These are phyloP conservation scores for Pelargonium australe DNA, from an alignment of 441 rosid species.

Conservation along the genomic window DNA sequence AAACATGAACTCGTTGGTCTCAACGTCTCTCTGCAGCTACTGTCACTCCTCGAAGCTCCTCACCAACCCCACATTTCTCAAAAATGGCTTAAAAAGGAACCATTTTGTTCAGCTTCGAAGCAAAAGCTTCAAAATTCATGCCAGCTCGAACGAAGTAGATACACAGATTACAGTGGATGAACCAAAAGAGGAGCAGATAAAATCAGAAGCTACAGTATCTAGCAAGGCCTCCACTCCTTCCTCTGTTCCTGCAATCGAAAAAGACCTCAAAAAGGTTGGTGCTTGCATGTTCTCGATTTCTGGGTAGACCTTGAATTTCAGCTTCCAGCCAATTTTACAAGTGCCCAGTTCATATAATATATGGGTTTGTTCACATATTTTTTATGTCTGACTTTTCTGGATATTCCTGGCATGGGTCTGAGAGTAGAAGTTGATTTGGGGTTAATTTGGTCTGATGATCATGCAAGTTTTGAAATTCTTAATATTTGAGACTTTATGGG, in stretches of 20 bases:
- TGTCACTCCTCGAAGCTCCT: slow-evolving; percentile 24
- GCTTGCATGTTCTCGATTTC: background rate
- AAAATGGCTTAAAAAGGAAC: slow-evolving; percentile 5
- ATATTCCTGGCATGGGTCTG: no score
- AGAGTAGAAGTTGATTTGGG: no score
- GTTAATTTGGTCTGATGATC: background rate
- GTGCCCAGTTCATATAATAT: slow-evolving; percentile 2
- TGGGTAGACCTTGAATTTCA: background rate
- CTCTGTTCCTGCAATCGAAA: slow-evolving; percentile 37
- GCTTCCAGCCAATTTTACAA: background rate
- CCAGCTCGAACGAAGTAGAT: slow-evolving; percentile 41
- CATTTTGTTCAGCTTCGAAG: slow-evolving; percentile 5
- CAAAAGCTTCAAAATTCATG: slow-evolving; percentile 27
- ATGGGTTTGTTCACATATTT: background rate
- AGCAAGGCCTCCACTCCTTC: slow-evolving; percentile 17
- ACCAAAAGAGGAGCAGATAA: slow-evolving; percentile 25
- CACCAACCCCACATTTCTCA: slow-evolving; percentile 14
- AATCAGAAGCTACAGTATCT: slow-evolving; percentile 18
- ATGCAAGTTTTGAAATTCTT: background rate
- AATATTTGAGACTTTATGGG: no score
- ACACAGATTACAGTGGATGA: slow-evolving; percentile 28
- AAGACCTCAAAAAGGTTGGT: slow-evolving; percentile 71
- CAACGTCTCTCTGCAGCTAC: slow-evolving; percentile 37
- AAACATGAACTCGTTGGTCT: slow-evolving; percentile 41
- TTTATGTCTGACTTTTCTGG: background rate